These are phyloP conservation scores for Margaritispora aquatica DNA, from an alignment of 495 filamentous ascomycete species.

Conservation along the genomic window DNA sequence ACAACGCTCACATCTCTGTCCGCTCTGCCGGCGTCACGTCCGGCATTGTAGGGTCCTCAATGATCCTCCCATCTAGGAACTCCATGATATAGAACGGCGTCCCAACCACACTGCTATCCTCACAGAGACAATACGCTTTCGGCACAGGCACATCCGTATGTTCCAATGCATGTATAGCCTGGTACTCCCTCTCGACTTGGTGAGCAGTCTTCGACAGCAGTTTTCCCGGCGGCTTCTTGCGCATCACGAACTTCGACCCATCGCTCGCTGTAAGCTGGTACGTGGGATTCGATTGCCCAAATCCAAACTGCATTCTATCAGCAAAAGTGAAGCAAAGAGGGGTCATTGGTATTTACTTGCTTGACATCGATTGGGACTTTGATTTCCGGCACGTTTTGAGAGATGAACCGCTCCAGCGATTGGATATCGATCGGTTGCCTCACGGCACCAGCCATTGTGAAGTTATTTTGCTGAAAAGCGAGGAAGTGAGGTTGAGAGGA, in stretches of 20 bases:
- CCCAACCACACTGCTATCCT: constrained; percentile 70
- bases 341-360: constrained; percentile 51
- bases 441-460: constrained; percentile 75
- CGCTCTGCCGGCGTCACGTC: constrained; percentile 60
- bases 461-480: not conserved
- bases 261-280: constrained; percentile 74
- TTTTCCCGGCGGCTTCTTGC: constrained; percentile 92
- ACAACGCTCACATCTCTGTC: constrained; percentile 51
- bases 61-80: constrained; percentile 86
- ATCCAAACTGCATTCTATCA: constrained; percentile 66
- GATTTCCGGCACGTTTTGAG: constrained; percentile 69
- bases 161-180: constrained; percentile 77
- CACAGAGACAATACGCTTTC: constrained; percentile 77
- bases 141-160: constrained; percentile 81
- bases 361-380: constrained; percentile 76
- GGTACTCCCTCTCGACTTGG: constrained; percentile 91
- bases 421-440: constrained; percentile 81
- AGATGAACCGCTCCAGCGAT: constrained; percentile 72
- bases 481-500: not conserved
- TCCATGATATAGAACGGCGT: constrained; percentile 97
- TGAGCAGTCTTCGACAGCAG: constrained; percentile 91
- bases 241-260: constrained; percentile 69
- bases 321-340: not conserved
- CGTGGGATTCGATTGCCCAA: constrained; percentile 95
- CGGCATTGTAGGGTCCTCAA: constrained; percentile 82